Evolutionary conservation across 176 grass and related monocot species (phyloP).

Genomic region (Echinochloa phyllopogon): DNA sequence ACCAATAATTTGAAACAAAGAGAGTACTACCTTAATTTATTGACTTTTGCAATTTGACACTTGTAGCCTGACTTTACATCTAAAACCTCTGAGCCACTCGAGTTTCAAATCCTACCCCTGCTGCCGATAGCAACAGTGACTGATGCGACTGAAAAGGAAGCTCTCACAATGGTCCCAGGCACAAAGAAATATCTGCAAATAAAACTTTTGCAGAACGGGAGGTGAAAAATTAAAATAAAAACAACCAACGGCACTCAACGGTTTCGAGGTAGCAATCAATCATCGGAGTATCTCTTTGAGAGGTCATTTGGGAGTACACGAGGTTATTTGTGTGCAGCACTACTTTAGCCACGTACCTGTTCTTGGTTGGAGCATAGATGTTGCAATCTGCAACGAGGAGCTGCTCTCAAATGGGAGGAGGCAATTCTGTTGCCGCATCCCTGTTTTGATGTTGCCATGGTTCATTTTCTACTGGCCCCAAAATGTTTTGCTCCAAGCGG

Average conservation of each 20-base stretch:
- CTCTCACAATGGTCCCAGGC: neutral
- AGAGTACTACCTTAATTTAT: no score
- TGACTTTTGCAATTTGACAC: no score
- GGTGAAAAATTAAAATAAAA: neutral
- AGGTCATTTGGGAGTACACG: neutral
- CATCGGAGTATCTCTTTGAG: neutral
- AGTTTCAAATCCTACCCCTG: neutral
- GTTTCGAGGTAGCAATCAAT: neutral
- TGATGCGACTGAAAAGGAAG: neutral
- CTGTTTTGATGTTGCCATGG: neutral
- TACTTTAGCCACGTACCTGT: neutral
- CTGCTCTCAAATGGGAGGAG: neutral
- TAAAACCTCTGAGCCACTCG: neutral
- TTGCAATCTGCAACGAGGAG: neutral
- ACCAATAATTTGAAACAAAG: no score
- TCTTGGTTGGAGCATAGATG: neutral
- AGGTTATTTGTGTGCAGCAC: neutral
- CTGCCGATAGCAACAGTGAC: neutral
- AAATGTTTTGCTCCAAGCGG: neutral
- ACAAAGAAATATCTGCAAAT: neutral
- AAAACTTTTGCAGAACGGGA: neutral
- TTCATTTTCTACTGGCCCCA: neutral
- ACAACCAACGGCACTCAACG: neutral
- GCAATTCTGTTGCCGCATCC: neutral
- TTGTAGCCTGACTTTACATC: no score